phyloP scores from a whole-genome alignment of 2,329 filamentous ascomycete genomes.

The Cladosporium sp. region DNA sequence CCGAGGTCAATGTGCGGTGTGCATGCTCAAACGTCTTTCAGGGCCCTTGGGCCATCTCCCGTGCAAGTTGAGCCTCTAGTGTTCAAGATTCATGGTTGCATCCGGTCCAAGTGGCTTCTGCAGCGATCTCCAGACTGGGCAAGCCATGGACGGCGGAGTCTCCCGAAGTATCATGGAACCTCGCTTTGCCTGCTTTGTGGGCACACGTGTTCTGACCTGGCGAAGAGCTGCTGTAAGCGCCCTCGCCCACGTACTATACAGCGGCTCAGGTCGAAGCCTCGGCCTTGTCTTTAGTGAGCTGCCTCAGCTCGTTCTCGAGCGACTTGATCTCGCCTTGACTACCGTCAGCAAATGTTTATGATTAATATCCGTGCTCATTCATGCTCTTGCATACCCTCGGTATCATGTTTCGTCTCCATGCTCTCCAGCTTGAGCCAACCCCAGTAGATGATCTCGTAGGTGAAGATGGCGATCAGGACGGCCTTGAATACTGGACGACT shows the following conservation, averaged over 20 bases:
- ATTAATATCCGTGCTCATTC: background rate
- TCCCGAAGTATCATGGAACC: background rate
- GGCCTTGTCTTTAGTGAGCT: background rate
- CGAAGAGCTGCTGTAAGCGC: background rate
- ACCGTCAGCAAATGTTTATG: constrained; percentile 1
- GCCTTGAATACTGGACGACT: constrained; percentile 73
- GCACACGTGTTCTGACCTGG: background rate
- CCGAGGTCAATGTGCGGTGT: background rate
- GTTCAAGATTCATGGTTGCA: background rate
- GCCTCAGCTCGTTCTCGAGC: constrained; percentile 14
- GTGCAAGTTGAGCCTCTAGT: background rate
- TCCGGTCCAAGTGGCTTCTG: background rate
- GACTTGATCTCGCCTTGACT: constrained; percentile 17
- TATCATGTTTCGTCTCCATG: constrained; percentile 65
- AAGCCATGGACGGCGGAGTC: background rate
- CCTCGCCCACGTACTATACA: background rate
- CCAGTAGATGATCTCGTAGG: constrained; percentile 77
- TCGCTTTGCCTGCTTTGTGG: background rate
- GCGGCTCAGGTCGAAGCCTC: background rate
- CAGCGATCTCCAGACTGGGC: background rate
- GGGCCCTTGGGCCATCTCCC: background rate
- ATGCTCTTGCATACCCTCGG: constrained; percentile 42
- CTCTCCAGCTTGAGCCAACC: constrained; percentile 73
- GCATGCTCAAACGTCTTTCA: background rate
- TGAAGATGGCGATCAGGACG: constrained; percentile 72